These are phyloP conservation scores for Boletus bicolor DNA, from an alignment of 768 basidiomycete species.

Conservation along the genomic window DNA sequence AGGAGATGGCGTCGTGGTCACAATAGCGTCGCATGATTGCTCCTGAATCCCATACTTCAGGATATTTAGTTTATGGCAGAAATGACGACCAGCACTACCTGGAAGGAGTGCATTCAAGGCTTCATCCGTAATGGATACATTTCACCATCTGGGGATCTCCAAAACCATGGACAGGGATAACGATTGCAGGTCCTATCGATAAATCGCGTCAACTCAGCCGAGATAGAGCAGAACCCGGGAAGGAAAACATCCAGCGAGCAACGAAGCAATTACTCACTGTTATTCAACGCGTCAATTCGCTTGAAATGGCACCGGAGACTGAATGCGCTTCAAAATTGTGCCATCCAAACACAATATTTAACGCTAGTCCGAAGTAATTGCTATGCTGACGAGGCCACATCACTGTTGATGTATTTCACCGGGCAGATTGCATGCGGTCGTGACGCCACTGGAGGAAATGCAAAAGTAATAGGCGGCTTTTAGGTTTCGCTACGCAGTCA, in stretches of 20 bases:
- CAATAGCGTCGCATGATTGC: not conserved
- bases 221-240: not conserved
- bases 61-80: constrained; percentile 9
- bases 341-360: not conserved
- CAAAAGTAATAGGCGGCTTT: constrained; percentile 12
- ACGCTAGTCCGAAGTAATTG: constrained; percentile 9
- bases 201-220: not conserved
- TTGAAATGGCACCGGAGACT: not conserved
- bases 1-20: not conserved
- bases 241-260: not conserved
- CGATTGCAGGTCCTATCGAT: not conserved
- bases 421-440: constrained; percentile 38
- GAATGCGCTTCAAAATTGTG: not conserved
- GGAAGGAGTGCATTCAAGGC: constrained; percentile 11
- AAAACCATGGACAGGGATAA: constrained; percentile 2
- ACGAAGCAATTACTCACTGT: constrained; percentile 1
- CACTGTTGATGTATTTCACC: constrained; percentile 29
- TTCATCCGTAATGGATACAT: constrained; percentile 4
- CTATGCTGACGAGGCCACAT: constrained; percentile 22
- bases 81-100: constrained; percentile 5
- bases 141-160: constrained; percentile 11
- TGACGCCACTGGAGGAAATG: constrained; percentile 13
- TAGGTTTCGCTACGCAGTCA: constrained; percentile 11
- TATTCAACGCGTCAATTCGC: not conserved
- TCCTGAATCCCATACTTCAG: not conserved